These are phyloP conservation scores for Aureobasidium zeae DNA, from an alignment of 2,329 filamentous ascomycete species.

Conservation along the genomic window DNA sequence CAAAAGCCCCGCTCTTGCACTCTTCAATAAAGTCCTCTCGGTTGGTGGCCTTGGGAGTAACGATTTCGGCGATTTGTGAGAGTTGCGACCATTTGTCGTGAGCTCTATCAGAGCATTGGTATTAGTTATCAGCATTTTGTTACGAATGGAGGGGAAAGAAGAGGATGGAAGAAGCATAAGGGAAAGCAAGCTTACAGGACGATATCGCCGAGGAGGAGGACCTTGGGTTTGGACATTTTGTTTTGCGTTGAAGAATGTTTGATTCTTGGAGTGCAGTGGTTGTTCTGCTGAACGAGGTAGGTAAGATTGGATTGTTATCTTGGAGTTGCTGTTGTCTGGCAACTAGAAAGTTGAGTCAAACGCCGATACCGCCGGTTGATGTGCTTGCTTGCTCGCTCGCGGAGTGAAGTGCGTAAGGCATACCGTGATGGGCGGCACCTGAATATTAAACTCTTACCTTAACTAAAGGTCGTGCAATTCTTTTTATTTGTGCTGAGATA, in stretches of 20 bases:
- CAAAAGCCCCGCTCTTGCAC: slow-evolving; percentile 54
- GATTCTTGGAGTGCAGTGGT: background rate
- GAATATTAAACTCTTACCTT: background rate
- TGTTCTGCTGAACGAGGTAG: background rate
- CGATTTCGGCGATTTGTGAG: slow-evolving; percentile 52
- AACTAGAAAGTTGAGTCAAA: background rate
- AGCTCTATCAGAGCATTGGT: slow-evolving; percentile 41
- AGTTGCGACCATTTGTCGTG: slow-evolving; percentile 56
- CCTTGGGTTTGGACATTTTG: slow-evolving; percentile 45
- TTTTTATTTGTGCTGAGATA: no score
- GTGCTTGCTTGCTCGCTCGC: background rate
- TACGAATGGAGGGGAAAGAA: no score
- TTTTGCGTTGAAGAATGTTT: slow-evolving; percentile 1
- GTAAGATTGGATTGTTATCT: background rate
- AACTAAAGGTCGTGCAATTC: background rate
- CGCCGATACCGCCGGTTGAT: slow-evolving; percentile 10
- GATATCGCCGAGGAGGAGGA: slow-evolving; percentile 55
- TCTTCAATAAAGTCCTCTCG: slow-evolving; percentile 61
- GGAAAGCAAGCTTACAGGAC: slow-evolving; percentile 41
- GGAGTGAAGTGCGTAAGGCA: slow-evolving; percentile 5
- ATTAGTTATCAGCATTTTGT: no score
- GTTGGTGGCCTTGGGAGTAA: slow-evolving; percentile 52
- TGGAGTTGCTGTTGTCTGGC: background rate
- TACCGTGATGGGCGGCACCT: background rate
- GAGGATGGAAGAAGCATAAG: background rate